A percentile compares a stretch with the other conserved stretches of the same genome.
phyloP scores from a whole-genome alignment of 1,139 yeast genomes.

The Diutina siamensis region DNA sequence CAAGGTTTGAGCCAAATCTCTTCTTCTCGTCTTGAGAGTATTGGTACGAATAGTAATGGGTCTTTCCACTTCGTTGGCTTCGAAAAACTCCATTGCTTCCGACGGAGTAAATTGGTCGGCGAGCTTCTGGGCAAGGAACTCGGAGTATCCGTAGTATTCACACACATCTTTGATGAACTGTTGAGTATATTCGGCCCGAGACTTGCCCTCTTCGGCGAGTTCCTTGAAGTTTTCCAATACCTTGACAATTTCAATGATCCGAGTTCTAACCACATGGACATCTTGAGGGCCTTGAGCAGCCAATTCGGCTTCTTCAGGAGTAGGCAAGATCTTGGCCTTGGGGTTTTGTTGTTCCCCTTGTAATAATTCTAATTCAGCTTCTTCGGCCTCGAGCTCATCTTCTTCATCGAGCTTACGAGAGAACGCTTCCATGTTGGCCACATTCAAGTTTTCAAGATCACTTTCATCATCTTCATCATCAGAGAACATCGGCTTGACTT shows the following conservation, averaged over 20 bases:
- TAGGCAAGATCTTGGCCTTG: conserved; percentile 57
- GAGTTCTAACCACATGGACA: conserved; percentile 71
- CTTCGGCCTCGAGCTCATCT: conserved; percentile 62
- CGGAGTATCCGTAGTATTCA: conserved; percentile 94
- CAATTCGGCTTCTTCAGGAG: conserved; percentile 37
- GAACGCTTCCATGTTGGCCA: conserved; percentile 78
- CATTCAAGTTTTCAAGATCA: conserved; percentile 70
- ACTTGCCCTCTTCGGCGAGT: conserved; percentile 75
- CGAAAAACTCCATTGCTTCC: conserved; percentile 96
- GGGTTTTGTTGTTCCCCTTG: conserved; percentile 51
- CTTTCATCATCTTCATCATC: conserved; percentile 67
- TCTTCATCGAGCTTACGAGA: conserved; percentile 61
- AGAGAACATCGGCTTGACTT: conserved; percentile 72
- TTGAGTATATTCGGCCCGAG: conserved; percentile 70
- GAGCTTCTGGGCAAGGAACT: conserved; percentile 84
- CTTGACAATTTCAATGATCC: conserved; percentile 91
- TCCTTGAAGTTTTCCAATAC: conserved; percentile 88
- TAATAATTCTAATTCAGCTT: conserved; percentile 63
- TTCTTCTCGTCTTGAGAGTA: conserved; percentile 85
- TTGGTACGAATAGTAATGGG: conserved; percentile 96
- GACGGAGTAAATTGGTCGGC: conserved; percentile 85
- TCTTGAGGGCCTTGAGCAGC: conserved; percentile 53
- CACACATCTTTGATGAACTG: conserved; percentile 78
- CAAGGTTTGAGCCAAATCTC: conserved; percentile 90
- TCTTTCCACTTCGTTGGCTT: conserved; percentile 94